Conservation (phyloP, 1,284 basidiomycete genomes). For the Cryptococcus sp. region DNA sequence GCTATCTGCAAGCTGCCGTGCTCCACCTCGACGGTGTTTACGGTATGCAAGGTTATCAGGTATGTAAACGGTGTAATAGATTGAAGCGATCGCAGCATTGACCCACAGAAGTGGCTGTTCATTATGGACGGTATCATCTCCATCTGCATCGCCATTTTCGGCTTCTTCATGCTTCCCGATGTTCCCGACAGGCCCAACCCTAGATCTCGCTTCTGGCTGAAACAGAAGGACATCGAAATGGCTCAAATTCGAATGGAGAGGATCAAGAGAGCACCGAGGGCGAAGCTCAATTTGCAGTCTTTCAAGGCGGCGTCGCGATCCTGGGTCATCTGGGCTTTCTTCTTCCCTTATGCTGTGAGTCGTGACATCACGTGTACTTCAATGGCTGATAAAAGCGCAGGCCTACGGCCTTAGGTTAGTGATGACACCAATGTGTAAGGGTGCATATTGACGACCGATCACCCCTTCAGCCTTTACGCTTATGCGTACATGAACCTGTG, state of each 20-base stretch:
- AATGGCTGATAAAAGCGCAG: no score
- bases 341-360: background rate
- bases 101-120: no score
- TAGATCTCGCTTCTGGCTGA: constrained; percentile 16
- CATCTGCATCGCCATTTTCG: constrained; percentile 8
- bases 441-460: no score
- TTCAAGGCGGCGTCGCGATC: constrained; percentile 19
- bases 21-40: no score
- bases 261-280: constrained; percentile 12
- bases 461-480: constrained; percentile 14
- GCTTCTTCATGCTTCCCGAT: constrained; percentile 49
- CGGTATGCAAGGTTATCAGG: no score
- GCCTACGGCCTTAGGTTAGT: no score
- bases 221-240: constrained; percentile 17
- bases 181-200: constrained; percentile 37
- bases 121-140: no score
- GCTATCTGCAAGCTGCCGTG: no score
- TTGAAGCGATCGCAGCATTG: no score
- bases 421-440: constrained; percentile 1
- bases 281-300: constrained; percentile 15
- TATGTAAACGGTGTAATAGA: no score
- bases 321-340: constrained; percentile 9
- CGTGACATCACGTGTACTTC: no score
- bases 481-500: constrained; percentile 27
- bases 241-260: constrained; percentile 17